Conservation (phyloP, 352 stramenopile genomes). For the Globisporangium polare region DNA sequence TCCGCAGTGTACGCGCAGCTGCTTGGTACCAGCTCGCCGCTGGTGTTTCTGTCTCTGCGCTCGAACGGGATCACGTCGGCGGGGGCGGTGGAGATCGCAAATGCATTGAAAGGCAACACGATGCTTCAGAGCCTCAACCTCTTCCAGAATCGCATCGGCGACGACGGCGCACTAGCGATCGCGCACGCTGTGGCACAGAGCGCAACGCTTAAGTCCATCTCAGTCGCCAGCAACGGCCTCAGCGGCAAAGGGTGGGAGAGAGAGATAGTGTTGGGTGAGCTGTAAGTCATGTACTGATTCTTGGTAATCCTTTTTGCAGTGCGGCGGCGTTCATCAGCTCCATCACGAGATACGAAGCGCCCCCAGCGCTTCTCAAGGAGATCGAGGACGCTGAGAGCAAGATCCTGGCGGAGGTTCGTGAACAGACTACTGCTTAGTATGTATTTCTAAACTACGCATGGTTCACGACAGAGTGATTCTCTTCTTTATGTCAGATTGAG, state of each 20-base stretch:
- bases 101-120: slow-evolving; percentile 35
- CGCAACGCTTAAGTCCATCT: slow-evolving; percentile 52
- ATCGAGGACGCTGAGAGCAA: slow-evolving; percentile 58
- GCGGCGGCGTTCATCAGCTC: slow-evolving; percentile 29
- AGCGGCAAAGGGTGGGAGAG: slow-evolving; percentile 29
- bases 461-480: too few species aligned
- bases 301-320: slow-evolving; percentile 11
- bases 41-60: slow-evolving; percentile 63
- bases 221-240: slow-evolving; percentile 58
- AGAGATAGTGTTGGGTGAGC: neutral
- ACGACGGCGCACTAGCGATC: slow-evolving; percentile 49
- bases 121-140: slow-evolving; percentile 63
- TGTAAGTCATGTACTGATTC: neutral
- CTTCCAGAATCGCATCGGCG: slow-evolving; percentile 59
- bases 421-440: too few species aligned
- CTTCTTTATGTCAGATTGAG: too few species aligned
- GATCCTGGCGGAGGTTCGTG: slow-evolving; percentile 54
- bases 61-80: slow-evolving; percentile 43
- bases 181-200: slow-evolving; percentile 59
- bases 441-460: too few species aligned
- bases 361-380: slow-evolving; percentile 42
- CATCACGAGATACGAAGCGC: slow-evolving; percentile 53
- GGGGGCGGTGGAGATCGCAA: slow-evolving; percentile 37
- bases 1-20: slow-evolving; percentile 35
- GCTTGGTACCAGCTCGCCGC: slow-evolving; percentile 27